Conservation (phyloP, 805 yeast species). For the Torulaspora indica region DNA sequence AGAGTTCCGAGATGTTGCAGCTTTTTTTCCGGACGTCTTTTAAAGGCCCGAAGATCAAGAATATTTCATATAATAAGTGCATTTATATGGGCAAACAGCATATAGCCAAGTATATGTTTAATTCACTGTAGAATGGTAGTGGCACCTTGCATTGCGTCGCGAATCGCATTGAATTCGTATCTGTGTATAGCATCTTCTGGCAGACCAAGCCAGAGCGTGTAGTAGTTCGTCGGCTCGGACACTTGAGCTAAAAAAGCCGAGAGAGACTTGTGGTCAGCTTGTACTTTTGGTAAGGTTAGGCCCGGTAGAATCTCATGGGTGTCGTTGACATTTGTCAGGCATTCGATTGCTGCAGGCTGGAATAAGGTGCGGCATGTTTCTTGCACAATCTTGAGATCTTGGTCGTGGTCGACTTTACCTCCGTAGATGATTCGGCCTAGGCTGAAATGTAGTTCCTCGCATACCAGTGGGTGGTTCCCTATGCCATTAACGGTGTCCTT, state of each 20-base stretch:
- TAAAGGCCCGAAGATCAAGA: no score
- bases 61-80: no score
- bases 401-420: conserved; percentile 47
- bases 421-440: conserved; percentile 26
- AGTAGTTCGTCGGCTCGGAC: conserved; percentile 14
- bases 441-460: conserved; percentile 7
- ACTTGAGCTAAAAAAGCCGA: conserved; percentile 4
- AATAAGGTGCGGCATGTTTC: conserved; percentile 12
- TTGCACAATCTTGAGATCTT: conserved; percentile 38
- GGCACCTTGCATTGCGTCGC: not conserved
- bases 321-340: not conserved
- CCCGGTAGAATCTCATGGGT: conserved; percentile 15
- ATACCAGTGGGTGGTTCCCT: not conserved
- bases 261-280: not conserved
- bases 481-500: conserved; percentile 19
- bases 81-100: no score
- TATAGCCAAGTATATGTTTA: no score
- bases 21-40: not conserved
- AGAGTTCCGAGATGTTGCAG: not conserved
- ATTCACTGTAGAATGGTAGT: not conserved
- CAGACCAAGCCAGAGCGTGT: conserved; percentile 13
- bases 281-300: conserved; percentile 8
- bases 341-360: not conserved
- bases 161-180: not conserved
- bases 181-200: conserved; percentile 7